These are phyloP conservation scores for Bombardia bombarda DNA, from an alignment of 495 filamentous ascomycete species.

Conservation along the genomic window DNA sequence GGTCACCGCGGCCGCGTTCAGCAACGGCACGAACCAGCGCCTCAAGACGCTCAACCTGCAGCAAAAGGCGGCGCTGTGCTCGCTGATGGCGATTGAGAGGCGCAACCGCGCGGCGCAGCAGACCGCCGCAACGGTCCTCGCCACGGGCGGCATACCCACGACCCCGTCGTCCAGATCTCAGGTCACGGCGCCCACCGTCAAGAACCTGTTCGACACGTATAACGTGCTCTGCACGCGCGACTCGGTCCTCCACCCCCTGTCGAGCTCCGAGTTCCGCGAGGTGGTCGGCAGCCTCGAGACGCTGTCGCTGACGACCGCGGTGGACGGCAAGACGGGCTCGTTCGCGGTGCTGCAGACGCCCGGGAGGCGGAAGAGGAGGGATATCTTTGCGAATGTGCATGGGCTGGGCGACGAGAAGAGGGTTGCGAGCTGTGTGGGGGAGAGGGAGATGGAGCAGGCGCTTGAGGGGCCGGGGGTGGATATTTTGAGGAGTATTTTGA, in stretches of 20 bases:
- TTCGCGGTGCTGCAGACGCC: conserved; percentile 43
- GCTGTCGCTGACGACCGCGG: conserved; percentile 67
- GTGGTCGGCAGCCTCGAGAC: conserved; percentile 86
- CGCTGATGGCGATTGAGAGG: conserved; percentile 69
- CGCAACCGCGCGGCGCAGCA: conserved; percentile 8
- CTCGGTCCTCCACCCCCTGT: conserved; percentile 76
- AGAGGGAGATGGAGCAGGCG: conserved; percentile 64
- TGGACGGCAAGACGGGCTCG: conserved; percentile 62
- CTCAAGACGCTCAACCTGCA: conserved; percentile 85
- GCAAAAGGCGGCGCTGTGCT: conserved; percentile 91
- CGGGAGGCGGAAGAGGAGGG: conserved; percentile 15
- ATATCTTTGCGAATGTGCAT: conserved; percentile 25
- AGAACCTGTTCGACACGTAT: conserved; percentile 73
- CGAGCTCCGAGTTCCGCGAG: conserved; percentile 84
- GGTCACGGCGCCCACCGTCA: conserved; percentile 59
- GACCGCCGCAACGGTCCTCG: conserved; percentile 45
- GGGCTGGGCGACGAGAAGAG: conserved; percentile 54
- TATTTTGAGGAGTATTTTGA: conserved; percentile 47
- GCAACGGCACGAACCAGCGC: conserved; percentile 73
- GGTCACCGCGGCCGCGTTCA: conserved; percentile 77
- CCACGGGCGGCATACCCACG: too few relatives aligned
- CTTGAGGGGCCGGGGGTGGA: conserved; percentile 54
- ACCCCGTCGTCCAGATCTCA: conserved; percentile 21
- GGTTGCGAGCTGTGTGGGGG: conserved; percentile 68
- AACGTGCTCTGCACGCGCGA: conserved; percentile 71